A percentile compares a stretch with the other conserved stretches of the same genome.
Evolutionary conservation across 257 asterid species (phyloP).

Genomic region (Capsicum pubescens): DNA sequence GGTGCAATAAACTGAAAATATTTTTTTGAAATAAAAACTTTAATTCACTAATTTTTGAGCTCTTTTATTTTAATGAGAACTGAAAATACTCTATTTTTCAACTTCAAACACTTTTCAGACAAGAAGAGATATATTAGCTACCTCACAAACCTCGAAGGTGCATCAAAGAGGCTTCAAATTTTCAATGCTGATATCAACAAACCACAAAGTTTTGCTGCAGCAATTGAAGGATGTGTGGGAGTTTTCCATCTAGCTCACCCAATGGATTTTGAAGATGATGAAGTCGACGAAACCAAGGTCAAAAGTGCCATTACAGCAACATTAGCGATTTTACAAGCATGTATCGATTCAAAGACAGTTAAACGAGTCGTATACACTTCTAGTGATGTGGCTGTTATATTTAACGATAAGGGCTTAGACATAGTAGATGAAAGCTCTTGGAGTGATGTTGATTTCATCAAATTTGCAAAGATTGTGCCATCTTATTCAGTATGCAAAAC

Average conservation of each 20-base stretch:
- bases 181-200: slow-evolving; percentile 36
- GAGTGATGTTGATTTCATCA: background rate
- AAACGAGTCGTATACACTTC: too few relatives aligned
- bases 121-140: too few relatives aligned
- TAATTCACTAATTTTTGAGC: too few relatives aligned
- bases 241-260: slow-evolving; percentile 31
- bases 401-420: background rate
- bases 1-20: too few relatives aligned
- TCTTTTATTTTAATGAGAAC: too few relatives aligned
- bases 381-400: background rate
- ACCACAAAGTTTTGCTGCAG: slow-evolving; percentile 27
- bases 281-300: background rate
- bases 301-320: background rate
- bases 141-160: slow-evolving; percentile 16
- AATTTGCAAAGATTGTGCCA: background rate
- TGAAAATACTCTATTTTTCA: too few relatives aligned
- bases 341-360: background rate
- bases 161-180: slow-evolving; percentile 30
- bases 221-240: slow-evolving; percentile 39
- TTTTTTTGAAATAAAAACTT: background rate
- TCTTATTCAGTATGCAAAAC: background rate
- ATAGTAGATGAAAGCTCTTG: background rate
- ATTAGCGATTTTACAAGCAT: background rate
- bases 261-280: background rate
- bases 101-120: background rate